Evolutionary conservation across 192 early-diverging fungal genomes (phyloP).

Genomic region (Podila verticillata): DNA sequence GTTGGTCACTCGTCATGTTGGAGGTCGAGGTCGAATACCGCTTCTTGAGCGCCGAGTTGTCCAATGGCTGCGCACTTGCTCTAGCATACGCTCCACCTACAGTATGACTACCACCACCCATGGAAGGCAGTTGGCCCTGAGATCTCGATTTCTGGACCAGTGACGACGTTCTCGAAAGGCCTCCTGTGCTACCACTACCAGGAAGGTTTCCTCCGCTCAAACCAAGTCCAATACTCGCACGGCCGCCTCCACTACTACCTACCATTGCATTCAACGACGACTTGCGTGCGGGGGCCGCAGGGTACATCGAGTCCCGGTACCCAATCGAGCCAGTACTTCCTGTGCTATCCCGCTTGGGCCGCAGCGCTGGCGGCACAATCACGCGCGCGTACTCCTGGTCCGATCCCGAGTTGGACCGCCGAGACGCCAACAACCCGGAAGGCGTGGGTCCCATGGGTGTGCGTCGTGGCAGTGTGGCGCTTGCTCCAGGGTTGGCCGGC

Average conservation of each 20-base stretch:
- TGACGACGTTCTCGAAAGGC: neutral
- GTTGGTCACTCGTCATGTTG: neutral
- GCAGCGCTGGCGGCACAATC: slow-evolving; percentile 5
- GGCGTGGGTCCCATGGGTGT: no score
- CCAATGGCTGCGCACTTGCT: neutral
- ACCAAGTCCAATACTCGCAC: neutral
- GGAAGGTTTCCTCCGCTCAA: neutral
- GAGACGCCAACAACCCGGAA: neutral
- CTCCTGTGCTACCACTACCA: neutral
- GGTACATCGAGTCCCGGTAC: neutral
- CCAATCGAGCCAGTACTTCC: neutral
- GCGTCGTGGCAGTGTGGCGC: no score
- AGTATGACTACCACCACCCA: neutral
- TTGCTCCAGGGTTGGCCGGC: neutral
- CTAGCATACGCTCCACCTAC: neutral
- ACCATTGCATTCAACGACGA: slow-evolving; percentile 9
- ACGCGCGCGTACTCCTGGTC: slow-evolving; percentile 5
- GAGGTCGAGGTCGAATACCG: neutral
- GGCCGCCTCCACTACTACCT: no score
- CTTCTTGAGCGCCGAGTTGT: slow-evolving; percentile 1
- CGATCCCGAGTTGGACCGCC: slow-evolving; percentile 3
- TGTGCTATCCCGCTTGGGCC: neutral
- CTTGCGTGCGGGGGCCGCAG: neutral
- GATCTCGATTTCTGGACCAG: neutral
- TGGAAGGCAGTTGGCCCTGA: neutral